Evolutionary conservation across 208 protist genomes (phyloP), one percentile per base, ranked within the genome.

Genomic region (Trypanosoma cruzi): DNA sequence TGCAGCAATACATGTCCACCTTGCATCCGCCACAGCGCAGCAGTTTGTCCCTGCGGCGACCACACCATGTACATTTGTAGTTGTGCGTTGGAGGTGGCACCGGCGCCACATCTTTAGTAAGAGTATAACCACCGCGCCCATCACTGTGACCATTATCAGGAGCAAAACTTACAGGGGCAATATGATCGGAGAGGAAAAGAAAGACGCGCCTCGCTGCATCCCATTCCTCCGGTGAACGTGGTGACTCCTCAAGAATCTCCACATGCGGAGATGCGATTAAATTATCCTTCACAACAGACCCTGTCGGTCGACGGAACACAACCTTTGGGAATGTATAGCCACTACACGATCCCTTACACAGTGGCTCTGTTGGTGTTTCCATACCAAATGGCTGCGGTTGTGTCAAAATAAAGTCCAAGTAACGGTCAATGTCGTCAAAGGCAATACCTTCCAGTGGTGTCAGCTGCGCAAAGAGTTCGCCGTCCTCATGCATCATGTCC

Each of bases 1-100:
- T 83, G 64, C 82, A 81, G 78, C 90, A 96, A 64, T 96, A 96
- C 75, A 71, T 73, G 10, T 90, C 84, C 1, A 85, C 76, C 40
- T 80, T 81, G 67, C 90, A 96, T 13, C 75, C 77, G 40, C 85
- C 74, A 61, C 90, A 96, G 32, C 86, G 85, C 57, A 86, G 64
- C 37, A 93, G 76, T 72, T 66, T 74, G 71, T 89, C 68, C 7
- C 86, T 82, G 24, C 76, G 60, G 13, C 89, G 84, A 18, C 72
- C 72, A 71, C 89, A 95, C 86, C 82, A 95, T 3, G 81, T 64
- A 69, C 89, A 95, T 42, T 63, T 42, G 37, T 71, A 46, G 40
- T 49, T 44, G 26, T 71, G 68, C 3, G 57, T 42, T 18, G 75
- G 58, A 32, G 40, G 24, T 31, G 69, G 59, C 16, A 76, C 61